Conservation (phyloP, 768 basidiomycete genomes). For the Lactifluus echinatus region DNA sequence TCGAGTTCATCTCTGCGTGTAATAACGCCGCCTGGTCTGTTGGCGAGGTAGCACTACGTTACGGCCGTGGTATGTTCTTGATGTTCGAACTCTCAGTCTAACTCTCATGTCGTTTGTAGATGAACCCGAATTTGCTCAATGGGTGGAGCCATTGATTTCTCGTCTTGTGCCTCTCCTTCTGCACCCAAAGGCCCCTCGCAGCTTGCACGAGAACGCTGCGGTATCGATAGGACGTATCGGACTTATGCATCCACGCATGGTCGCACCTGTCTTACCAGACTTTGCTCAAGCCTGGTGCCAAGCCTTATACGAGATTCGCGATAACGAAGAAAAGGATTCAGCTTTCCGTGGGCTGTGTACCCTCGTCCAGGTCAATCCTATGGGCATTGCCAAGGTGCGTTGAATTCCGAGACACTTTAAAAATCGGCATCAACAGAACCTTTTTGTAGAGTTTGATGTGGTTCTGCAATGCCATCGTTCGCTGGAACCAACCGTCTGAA, state of each 20-base stretch:
- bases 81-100: neutral
- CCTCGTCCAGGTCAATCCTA: conserved; percentile 89
- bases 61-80: conserved; percentile 57
- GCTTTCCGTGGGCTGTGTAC: conserved; percentile 97
- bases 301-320: conserved; percentile 94
- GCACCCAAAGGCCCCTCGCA: conserved; percentile 87
- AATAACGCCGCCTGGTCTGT: conserved; percentile 99
- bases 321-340: conserved; percentile 99
- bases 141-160: conserved; percentile 79
- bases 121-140: conserved; percentile 84
- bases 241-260: conserved; percentile 79
- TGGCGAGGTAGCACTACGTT: conserved; percentile 92
- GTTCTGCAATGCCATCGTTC: conserved; percentile 97
- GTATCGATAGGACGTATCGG: conserved; percentile 97
- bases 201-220: conserved; percentile 94
- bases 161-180: conserved; percentile 89
- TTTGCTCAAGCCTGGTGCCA: conserved; percentile 98
- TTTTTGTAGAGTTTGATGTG: conserved; percentile 71
- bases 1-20: conserved; percentile 92
- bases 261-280: conserved; percentile 81
- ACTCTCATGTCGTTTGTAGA: conserved; percentile 32
- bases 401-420: neutral
- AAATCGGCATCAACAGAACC: conserved; percentile 25
- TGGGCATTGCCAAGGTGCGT: conserved; percentile 83
- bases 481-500: conserved; percentile 88